Evolutionary conservation across 2,329 filamentous ascomycete species (phyloP).

Genomic region (Neofusicoccum umdonicola): DNA sequence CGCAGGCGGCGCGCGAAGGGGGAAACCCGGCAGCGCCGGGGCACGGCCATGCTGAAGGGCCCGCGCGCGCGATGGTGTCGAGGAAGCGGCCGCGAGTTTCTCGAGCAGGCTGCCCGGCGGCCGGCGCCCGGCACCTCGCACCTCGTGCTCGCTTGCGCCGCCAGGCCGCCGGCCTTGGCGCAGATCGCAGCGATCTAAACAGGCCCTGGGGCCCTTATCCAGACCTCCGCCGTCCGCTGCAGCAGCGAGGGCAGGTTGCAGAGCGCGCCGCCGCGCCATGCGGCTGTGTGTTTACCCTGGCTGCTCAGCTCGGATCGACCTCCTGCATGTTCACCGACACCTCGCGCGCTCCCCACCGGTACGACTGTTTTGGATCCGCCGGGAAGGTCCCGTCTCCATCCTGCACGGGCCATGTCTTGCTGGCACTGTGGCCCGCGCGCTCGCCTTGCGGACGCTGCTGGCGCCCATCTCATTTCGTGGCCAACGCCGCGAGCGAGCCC

Average conservation of each 20-base stretch:
- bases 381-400: constrained; percentile 14
- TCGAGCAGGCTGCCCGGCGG: not conserved
- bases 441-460: not conserved
- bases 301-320: not conserved
- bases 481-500: not conserved
- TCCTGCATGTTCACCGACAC: constrained; percentile 12
- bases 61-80: not conserved
- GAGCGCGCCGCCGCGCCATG: constrained; percentile 1
- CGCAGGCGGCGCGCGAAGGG: not conserved
- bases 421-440: constrained; percentile 10
- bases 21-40: not conserved
- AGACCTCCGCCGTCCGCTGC: not conserved
- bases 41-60: constrained; percentile 1
- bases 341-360: not conserved
- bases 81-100: too few species aligned
- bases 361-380: constrained; percentile 11
- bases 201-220: not conserved
- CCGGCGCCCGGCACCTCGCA: not conserved
- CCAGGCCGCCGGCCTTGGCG: not conserved
- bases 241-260: not conserved
- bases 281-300: not conserved
- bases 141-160: not conserved
- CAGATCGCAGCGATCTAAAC: constrained; percentile 11
- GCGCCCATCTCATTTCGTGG: constrained; percentile 5
- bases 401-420: constrained; percentile 9